Conservation (phyloP, 805 yeast genomes). For the Ogataea kodamae region DNA sequence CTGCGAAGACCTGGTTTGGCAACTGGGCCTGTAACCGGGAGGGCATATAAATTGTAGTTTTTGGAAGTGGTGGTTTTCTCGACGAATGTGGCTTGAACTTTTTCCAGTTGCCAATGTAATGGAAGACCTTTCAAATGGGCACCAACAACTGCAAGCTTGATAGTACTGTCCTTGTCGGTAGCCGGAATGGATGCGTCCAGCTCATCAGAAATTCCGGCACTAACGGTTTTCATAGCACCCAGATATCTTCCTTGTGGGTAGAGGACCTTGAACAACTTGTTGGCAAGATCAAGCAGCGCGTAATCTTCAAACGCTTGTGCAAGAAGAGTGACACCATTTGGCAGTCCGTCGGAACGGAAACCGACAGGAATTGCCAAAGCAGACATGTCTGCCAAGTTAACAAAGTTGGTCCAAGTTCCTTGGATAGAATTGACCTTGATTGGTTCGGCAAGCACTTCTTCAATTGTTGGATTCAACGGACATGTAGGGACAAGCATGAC, state of each 20-base stretch:
- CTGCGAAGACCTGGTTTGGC: constrained; percentile 88
- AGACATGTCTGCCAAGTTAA: constrained; percentile 87
- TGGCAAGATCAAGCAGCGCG: constrained; percentile 82
- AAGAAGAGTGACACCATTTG: constrained; percentile 84
- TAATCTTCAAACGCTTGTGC: constrained; percentile 82
- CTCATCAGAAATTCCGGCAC: constrained; percentile 40
- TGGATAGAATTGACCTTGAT: constrained; percentile 79
- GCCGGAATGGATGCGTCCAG: constrained; percentile 44
- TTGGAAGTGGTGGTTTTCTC: constrained; percentile 65
- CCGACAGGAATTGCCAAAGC: constrained; percentile 92
- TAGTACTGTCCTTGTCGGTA: constrained; percentile 38
- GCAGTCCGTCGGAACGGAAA: constrained; percentile 81
- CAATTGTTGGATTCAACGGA: constrained; percentile 84
- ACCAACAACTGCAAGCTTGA: constrained; percentile 90
- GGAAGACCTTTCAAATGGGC: constrained; percentile 90
- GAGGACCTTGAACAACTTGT: constrained; percentile 54
- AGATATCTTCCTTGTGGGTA: constrained; percentile 48
- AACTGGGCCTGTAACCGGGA: constrained; percentile 77
- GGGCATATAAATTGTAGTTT: constrained; percentile 73
- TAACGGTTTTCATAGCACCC: constrained; percentile 39
- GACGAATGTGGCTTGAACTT: constrained; percentile 71
- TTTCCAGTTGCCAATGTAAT: constrained; percentile 88
- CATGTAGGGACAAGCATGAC: constrained; percentile 89
- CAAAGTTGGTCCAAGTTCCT: constrained; percentile 98
- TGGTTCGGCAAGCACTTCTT: constrained; percentile 72